Percentiles rank a stretch among this genome's conserved stretches.
phyloP scores from a whole-genome alignment of 148 eudicot species.

The Beta vulgaris region DNA sequence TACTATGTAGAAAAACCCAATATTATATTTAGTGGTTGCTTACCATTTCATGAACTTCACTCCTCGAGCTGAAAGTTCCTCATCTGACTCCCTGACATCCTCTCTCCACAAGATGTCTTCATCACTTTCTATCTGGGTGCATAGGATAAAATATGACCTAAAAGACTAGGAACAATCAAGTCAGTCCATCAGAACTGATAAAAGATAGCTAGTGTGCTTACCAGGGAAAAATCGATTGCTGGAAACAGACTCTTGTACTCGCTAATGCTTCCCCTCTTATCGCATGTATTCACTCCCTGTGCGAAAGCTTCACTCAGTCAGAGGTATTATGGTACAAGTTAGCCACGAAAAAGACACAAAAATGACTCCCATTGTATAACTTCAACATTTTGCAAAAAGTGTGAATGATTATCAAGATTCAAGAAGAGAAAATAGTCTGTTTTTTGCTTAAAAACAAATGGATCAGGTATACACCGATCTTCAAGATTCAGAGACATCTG shows the following conservation, averaged over 20 bases:
- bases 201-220: conserved; percentile 25
- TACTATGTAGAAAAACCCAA: no score
- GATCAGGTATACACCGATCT: no score
- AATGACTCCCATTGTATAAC: background rate
- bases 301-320: conserved; percentile 5
- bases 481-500: background rate
- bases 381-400: background rate
- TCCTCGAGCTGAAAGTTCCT: conserved; percentile 67
- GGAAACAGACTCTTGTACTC: conserved; percentile 66
- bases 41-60: conserved; percentile 62
- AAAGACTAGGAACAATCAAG: background rate
- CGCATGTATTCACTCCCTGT: conserved; percentile 83
- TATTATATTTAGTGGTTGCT: background rate
- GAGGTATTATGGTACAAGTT: background rate
- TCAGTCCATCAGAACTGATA: background rate
- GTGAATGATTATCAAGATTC: background rate
- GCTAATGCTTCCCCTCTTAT: conserved; percentile 69
- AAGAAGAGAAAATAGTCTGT: background rate
- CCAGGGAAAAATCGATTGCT: conserved; percentile 76
- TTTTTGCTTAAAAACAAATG: background rate
- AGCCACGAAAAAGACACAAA: background rate
- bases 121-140: conserved; percentile 60
- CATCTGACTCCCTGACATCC: conserved; percentile 58
- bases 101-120: conserved; percentile 57
- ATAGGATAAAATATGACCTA: conserved; percentile 6